phyloP scores from a whole-genome alignment of 116 monocot genomes.

The Iris pallida region DNA sequence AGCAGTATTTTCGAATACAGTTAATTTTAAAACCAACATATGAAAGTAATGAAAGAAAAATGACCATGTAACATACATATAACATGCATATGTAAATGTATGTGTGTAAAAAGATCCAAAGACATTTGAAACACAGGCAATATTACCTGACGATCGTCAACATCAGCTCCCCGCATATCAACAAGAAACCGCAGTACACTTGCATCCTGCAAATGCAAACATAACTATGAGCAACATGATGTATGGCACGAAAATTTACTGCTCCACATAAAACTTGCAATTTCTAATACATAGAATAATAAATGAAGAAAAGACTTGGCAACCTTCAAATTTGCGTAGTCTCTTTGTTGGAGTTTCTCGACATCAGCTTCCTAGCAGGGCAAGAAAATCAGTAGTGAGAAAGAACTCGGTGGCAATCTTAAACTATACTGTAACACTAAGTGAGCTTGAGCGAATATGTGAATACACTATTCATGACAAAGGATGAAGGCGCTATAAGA shows the following conservation, averaged over 20 bases:
- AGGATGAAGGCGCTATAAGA: too few relatives aligned
- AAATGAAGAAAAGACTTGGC: conserved; percentile 2
- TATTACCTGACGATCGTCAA: conserved; percentile 88
- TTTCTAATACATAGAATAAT: background rate
- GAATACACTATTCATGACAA: too few relatives aligned
- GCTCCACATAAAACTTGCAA: background rate
- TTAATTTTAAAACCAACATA: background rate
- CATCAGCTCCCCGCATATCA: conserved; percentile 97
- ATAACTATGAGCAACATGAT: background rate
- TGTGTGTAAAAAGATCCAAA: conserved; percentile 3
- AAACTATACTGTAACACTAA: too few relatives aligned
- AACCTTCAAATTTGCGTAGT: conserved; percentile 83
- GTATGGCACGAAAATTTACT: background rate
- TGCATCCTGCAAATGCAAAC: conserved; percentile 64
- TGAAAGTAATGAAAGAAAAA: background rate
- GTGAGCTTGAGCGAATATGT: too few relatives aligned
- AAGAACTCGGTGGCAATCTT: background rate
- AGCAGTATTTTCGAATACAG: background rate
- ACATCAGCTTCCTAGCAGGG: conserved; percentile 83
- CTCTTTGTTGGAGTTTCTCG: conserved; percentile 98
- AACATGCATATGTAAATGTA: background rate
- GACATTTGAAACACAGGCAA: background rate
- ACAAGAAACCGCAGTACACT: conserved; percentile 95
- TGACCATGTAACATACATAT: too few relatives aligned
- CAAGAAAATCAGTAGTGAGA: conserved; percentile 6